Conservation (phyloP, 2,329 filamentous ascomycete genomes). For the Cadophora malorum region DNA sequence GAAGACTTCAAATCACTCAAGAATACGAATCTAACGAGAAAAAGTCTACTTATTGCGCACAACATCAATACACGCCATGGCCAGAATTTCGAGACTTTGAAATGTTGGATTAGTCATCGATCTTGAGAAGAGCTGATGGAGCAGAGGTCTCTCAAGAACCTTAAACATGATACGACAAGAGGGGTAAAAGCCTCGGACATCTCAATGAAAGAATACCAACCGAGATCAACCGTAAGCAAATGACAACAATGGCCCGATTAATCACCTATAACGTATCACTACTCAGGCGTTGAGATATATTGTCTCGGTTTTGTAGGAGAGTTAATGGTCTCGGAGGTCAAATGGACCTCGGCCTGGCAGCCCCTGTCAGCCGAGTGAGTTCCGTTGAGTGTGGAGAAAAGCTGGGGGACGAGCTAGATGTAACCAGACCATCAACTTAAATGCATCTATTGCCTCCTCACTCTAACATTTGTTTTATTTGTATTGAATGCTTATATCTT, state of each 20-base stretch:
- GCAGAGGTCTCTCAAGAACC: no score
- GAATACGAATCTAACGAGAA: no score
- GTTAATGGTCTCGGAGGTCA: not conserved
- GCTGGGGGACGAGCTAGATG: slow-evolving; percentile 36
- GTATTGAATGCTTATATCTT: not conserved
- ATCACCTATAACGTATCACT: not conserved
- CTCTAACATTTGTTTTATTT: slow-evolving; percentile 10
- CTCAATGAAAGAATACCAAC: not conserved
- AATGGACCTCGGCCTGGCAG: slow-evolving; percentile 35
- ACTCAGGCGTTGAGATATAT: not conserved
- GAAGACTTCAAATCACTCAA: no score
- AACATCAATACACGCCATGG: no score
- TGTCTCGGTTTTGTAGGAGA: not conserved
- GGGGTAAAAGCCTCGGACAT: slow-evolving; percentile 12
- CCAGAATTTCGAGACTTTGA: no score
- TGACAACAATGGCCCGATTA: slow-evolving; percentile 10
- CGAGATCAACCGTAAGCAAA: not conserved
- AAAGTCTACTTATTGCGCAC: no score
- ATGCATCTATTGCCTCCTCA: not conserved
- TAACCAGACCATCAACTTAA: slow-evolving; percentile 12
- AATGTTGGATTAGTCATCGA: no score
- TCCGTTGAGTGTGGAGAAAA: slow-evolving; percentile 25
- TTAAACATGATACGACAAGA: not conserved
- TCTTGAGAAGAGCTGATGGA: no score
- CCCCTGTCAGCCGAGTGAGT: slow-evolving; percentile 28